Evolutionary conservation across 1,284 basidiomycete genomes (phyloP).

Genomic region (Cystobasidiaceae sp.): DNA sequence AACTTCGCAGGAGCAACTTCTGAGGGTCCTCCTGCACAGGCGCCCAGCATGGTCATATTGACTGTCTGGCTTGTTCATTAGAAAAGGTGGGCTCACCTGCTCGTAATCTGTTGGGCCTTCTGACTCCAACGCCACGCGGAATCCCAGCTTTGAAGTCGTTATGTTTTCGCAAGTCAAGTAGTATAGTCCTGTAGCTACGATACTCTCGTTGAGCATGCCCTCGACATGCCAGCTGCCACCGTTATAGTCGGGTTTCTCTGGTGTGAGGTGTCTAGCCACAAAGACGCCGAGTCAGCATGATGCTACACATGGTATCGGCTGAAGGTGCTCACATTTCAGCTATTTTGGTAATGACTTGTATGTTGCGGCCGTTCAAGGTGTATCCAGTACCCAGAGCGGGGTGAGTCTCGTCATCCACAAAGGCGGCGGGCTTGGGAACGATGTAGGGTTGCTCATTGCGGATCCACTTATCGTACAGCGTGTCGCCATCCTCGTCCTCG

Average conservation of each 20-base stretch:
- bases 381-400: neutral
- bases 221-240: conserved; percentile 56
- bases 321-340: conserved; percentile 52
- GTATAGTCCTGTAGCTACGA: conserved; percentile 53
- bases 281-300: neutral
- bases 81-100: conserved; percentile 1
- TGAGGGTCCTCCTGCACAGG: conserved; percentile 8
- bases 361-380: conserved; percentile 43
- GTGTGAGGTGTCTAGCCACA: conserved; percentile 46
- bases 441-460: conserved; percentile 15
- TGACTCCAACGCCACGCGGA: conserved; percentile 10
- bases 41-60: neutral
- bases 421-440: conserved; percentile 7
- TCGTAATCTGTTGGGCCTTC: conserved; percentile 24
- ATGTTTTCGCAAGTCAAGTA: conserved; percentile 43
- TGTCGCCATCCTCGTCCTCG: conserved; percentile 13
- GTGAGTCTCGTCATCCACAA: neutral
- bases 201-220: conserved; percentile 56
- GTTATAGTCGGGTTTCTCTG: conserved; percentile 49
- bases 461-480: neutral
- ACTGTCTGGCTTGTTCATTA: neutral
- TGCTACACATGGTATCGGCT: conserved; percentile 34
- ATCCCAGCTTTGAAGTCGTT: conserved; percentile 28
- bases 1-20: conserved; percentile 11
- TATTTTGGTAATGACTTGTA: conserved; percentile 56